Base-by-base conservation (phyloP, 148 eudicot genomes). In the Silene conica region DNA sequence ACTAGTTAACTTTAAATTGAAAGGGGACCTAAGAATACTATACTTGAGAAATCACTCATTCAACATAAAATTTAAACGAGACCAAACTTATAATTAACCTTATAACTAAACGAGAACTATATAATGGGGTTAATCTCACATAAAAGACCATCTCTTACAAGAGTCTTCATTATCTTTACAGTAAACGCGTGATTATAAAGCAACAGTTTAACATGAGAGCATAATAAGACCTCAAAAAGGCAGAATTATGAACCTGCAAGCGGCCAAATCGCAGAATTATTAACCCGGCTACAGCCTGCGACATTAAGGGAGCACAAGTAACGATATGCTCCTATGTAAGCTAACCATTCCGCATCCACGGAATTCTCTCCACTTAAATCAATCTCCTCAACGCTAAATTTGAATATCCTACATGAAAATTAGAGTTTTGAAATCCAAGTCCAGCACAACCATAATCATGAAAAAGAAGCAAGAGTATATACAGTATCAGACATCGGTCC, bases 301-400 rank as follows among this genome's bases (percentile, higher is more conserved):
- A 95, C 64, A 67, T 82, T 89, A 45, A 95, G 82, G 4, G 88
- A 87, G 50, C 69, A 76, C 86, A 95, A 72, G 79, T 87, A 82
- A 1, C 72, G 78, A 81, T 86, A 92, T 70, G 85, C 96, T 54
- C 98, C 97, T 34, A 95, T 61, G 78, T 95, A 95, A 2, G 93
- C 96, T 84, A 90, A 84, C 98, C 98, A 95, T 79, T 95, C 97
- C 4, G 86, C 92, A 86, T 95, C 96, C 73, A 95, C 96, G 18
- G 74, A 82, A 79, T 67, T 86, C 85, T 90, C 87, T n/a, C 96
- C 89, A 21, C 85, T 87, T 45, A 92, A 74, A 81, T 95, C 90
- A 68, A 90, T 78, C 75, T 84, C 89, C 87, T 92, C 98, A 16
- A 89, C 71, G 23, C 78, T 80, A 76, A 70, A 77, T 62, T 92